Percentiles rank a stretch among this genome's conserved stretches.
phyloP scores from a whole-genome alignment of 345 rosid species.

The Moricandia arvensis region DNA sequence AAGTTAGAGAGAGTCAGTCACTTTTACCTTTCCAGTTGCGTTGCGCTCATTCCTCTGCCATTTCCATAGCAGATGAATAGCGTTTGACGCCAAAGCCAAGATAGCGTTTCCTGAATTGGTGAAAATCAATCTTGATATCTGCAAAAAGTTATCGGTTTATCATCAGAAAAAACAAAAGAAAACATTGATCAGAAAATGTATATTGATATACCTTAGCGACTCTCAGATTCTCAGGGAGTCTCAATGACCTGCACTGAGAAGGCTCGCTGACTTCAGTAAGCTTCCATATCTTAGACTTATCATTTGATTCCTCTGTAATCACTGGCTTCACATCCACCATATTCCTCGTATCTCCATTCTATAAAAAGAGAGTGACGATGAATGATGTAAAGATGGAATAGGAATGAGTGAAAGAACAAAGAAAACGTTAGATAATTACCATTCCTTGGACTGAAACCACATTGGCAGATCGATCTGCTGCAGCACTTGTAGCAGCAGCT shows the following conservation, averaged over 20 bases:
- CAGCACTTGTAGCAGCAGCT: slow-evolving; percentile 66
- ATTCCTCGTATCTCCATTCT: slow-evolving; percentile 91
- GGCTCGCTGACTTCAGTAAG: slow-evolving; percentile 91
- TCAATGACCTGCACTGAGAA: slow-evolving; percentile 83
- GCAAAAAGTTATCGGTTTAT: slow-evolving; percentile 28
- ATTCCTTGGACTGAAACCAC: slow-evolving; percentile 66
- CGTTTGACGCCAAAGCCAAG: slow-evolving; percentile 93
- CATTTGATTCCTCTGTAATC: slow-evolving; percentile 71
- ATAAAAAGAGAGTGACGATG: slow-evolving; percentile 9
- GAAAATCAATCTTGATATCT: slow-evolving; percentile 96
- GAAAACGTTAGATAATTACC: slow-evolving; percentile 43
- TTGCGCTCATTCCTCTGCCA: slow-evolving; percentile 94
- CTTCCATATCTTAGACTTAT: slow-evolving; percentile 93
- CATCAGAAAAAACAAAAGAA: not conserved
- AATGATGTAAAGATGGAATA: not conserved
- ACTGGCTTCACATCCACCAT: slow-evolving; percentile 91
- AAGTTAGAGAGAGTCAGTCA: slow-evolving; percentile 7
- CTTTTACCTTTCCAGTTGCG: slow-evolving; percentile 69
- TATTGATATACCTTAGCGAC: slow-evolving; percentile 63
- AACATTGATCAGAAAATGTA: slow-evolving; percentile 7
- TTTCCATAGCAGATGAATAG: slow-evolving; percentile 89
- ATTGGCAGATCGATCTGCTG: slow-evolving; percentile 65
- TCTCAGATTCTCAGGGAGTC: slow-evolving; percentile 85
- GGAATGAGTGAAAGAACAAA: not conserved
- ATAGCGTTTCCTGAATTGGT: slow-evolving; percentile 94